A percentile compares a stretch with the other conserved stretches of the same genome.
Evolutionary conservation across 2,329 filamentous ascomycete species (phyloP).

Genomic region (Fusarium nisikadoi): DNA sequence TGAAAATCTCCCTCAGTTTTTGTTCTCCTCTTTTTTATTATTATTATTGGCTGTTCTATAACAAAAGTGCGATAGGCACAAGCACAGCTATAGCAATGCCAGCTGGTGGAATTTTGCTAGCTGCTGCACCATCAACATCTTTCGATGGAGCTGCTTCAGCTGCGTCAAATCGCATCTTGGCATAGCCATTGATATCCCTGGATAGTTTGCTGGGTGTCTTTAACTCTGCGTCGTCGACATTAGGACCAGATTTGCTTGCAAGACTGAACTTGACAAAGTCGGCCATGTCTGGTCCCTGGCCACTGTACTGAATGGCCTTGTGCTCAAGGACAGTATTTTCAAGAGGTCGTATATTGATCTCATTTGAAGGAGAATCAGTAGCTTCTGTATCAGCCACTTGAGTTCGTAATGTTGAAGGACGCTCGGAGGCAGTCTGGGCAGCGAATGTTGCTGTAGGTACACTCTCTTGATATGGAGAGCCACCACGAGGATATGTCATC

Average conservation of each 20-base stretch:
- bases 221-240: not conserved
- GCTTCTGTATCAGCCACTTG: slow-evolving; percentile 13
- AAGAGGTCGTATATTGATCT: not conserved
- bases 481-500: slow-evolving; percentile 43
- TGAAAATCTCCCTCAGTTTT: not conserved
- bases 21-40: not conserved
- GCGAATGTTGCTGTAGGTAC: slow-evolving; percentile 19
- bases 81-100: slow-evolving; percentile 17
- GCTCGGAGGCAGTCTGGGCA: slow-evolving; percentile 4
- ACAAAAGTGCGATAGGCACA: slow-evolving; percentile 27
- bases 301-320: slow-evolving; percentile 20
- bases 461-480: slow-evolving; percentile 28
- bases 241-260: not conserved
- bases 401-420: slow-evolving; percentile 30
- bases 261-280: slow-evolving; percentile 18
- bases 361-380: slow-evolving; percentile 18
- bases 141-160: slow-evolving; percentile 13
- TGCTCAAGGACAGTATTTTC: slow-evolving; percentile 31
- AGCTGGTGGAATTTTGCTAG: slow-evolving; percentile 4
- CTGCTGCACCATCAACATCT: slow-evolving; percentile 12
- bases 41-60: slow-evolving; percentile 2
- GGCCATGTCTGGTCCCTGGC: not conserved
- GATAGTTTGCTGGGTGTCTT: not conserved
- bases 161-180: slow-evolving; percentile 12
- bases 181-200: slow-evolving; percentile 7